Percentiles rank a stretch among this genome's conserved stretches.
These are phyloP conservation scores for Skeletonema menzelii DNA, from an alignment of 108 stramenopile species.

Conservation along the genomic window DNA sequence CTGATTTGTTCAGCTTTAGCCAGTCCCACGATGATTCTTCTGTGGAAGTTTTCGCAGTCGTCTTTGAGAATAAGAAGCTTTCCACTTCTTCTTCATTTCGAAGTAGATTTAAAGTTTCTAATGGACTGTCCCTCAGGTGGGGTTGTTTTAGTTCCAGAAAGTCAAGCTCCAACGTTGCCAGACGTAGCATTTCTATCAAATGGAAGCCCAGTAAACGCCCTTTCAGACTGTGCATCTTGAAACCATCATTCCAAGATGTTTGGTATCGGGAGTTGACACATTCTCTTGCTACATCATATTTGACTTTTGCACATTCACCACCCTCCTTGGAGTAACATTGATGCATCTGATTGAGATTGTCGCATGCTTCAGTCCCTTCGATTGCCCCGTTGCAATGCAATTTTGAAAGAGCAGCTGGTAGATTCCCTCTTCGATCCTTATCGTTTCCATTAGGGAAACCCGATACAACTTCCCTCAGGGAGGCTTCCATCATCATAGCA, in stretches of 20 bases:
- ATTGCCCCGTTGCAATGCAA: constrained; percentile 17
- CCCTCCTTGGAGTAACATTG: constrained; percentile 13
- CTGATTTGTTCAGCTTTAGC: constrained; percentile 1
- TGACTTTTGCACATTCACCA: constrained; percentile 13
- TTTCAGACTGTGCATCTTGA: constrained; percentile 27
- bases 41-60: neutral
- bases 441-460: constrained; percentile 7
- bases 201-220: constrained; percentile 22
- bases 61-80: constrained; percentile 24
- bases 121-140: neutral
- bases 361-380: constrained; percentile 22
- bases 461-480: constrained; percentile 11
- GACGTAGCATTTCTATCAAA: constrained; percentile 18
- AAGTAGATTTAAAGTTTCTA: constrained; percentile 1
- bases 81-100: constrained; percentile 17
- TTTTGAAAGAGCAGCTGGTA: constrained; percentile 4
- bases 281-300: neutral
- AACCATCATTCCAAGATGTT: constrained; percentile 32
- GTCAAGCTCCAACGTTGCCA: constrained; percentile 15
- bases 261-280: constrained; percentile 12
- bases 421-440: neutral
- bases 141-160: constrained; percentile 8
- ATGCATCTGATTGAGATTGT: constrained; percentile 7
- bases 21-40: neutral
- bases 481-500: constrained; percentile 6